Evolutionary conservation across 164 flowering plant genomes (phyloP).

Genomic region (Euptelea pleiosperma): DNA sequence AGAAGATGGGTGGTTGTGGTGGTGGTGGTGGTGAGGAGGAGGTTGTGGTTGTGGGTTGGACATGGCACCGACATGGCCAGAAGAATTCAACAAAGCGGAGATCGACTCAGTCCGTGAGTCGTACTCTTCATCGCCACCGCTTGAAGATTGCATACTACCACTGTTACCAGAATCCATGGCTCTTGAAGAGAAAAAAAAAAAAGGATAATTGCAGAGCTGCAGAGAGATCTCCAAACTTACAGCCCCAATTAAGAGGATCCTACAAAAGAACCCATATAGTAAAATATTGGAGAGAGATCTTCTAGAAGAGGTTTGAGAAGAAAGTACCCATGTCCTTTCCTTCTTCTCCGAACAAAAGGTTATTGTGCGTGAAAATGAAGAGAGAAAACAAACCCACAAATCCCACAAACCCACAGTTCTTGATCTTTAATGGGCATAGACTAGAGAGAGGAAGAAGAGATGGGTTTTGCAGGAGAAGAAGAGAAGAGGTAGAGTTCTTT

Average conservation of each 20-base stretch:
- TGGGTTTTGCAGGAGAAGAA: slow-evolving; percentile 8
- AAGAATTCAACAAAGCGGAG: slow-evolving; percentile 32
- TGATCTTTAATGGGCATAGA: slow-evolving; percentile 17
- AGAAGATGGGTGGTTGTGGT: slow-evolving; percentile 17
- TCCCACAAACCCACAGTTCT: slow-evolving; percentile 15
- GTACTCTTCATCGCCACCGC: slow-evolving; percentile 60
- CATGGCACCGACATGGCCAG: slow-evolving; percentile 9
- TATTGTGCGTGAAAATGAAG: not conserved
- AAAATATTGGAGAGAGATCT: slow-evolving; percentile 7
- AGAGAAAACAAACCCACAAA: no score
- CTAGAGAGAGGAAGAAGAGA: not conserved
- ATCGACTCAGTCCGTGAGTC: slow-evolving; percentile 40
- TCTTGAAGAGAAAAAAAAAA: not conserved
- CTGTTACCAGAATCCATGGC: slow-evolving; percentile 66
- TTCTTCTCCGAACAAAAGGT: slow-evolving; percentile 18
- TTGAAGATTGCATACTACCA: slow-evolving; percentile 57
- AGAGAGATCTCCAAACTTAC: not conserved
- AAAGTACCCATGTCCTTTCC: not conserved
- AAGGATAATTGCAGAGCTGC: not conserved
- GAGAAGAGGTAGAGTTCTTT: no score
- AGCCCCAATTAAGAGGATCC: slow-evolving; percentile 1
- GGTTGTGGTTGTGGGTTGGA: slow-evolving; percentile 17
- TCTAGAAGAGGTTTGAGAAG: slow-evolving; percentile 10
- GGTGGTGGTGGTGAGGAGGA: slow-evolving; percentile 7
- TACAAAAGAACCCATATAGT: slow-evolving; percentile 5